A percentile compares a stretch with the other conserved stretches of the same genome.
Evolutionary conservation across 2,329 filamentous ascomycete genomes (phyloP).

Genomic region (Calonectria pseudoturangicola): DNA sequence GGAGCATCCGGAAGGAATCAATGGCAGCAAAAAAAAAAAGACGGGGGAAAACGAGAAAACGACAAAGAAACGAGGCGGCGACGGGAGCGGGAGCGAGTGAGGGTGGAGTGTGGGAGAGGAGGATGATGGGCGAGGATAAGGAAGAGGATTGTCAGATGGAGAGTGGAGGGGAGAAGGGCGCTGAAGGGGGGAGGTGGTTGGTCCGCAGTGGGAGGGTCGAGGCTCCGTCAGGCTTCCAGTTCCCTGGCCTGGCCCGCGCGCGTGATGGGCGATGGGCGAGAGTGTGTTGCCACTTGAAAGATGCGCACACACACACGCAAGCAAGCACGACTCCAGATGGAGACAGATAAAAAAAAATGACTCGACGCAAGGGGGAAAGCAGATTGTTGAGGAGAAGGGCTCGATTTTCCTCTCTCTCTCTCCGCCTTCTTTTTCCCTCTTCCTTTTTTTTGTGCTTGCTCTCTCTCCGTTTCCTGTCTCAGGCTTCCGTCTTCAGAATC

Average conservation of each 20-base stretch:
- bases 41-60: constrained; percentile 36
- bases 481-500: constrained; percentile 18
- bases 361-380: not conserved
- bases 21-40: constrained; percentile 51
- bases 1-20: constrained; percentile 52
- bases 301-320: constrained; percentile 21
- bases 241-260: constrained; percentile 24
- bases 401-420: not conserved
- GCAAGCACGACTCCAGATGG: constrained; percentile 5
- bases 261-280: constrained; percentile 25
- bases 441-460: not conserved
- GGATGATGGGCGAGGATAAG: constrained; percentile 15
- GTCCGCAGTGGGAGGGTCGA: constrained; percentile 28
- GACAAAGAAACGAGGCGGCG: constrained; percentile 26
- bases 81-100: constrained; percentile 8
- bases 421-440: not conserved
- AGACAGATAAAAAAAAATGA: constrained; percentile 12
- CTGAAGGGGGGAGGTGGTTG: constrained; percentile 25
- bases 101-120: constrained; percentile 17
- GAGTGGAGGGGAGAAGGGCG: constrained; percentile 32
- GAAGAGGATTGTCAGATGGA: constrained; percentile 32
- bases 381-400: not conserved
- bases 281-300: constrained; percentile 26
- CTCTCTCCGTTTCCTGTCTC: not conserved
- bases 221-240: constrained; percentile 28